These are phyloP conservation scores for Loxodes magnus DNA, from an alignment of 73 alveolate genomes.

Conservation along the genomic window DNA sequence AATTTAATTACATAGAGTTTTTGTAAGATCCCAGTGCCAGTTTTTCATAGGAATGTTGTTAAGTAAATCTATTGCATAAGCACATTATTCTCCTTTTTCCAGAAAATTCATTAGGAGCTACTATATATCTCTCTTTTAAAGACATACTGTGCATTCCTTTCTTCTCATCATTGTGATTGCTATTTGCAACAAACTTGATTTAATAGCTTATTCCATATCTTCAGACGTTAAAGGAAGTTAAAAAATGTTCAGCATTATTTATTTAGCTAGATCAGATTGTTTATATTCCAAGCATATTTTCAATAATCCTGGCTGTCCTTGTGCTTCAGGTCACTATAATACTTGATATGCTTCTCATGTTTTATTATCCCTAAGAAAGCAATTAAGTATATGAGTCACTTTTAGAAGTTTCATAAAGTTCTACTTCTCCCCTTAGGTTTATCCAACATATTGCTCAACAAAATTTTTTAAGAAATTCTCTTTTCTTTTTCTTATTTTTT, in stretches of 20 bases:
- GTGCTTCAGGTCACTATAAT: too few relatives aligned
- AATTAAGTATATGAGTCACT: neutral
- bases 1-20: neutral
- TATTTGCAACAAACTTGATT: neutral
- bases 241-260: neutral
- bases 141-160: neutral
- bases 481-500: neutral
- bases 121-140: neutral
- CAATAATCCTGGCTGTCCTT: neutral
- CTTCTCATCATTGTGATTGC: neutral
- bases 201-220: neutral
- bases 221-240: slow-evolving; percentile 2
- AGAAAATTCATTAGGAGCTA: neutral
- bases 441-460: neutral
- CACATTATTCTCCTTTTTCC: neutral
- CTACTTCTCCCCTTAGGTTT: neutral
- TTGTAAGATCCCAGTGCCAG: neutral
- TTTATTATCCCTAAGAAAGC: neutral
- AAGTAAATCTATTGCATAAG: slow-evolving; percentile 3
- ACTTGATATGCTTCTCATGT: neutral
- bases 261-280: neutral
- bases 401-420: neutral
- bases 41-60: neutral
- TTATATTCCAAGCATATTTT: neutral
- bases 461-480: neutral